A percentile compares a stretch with the other conserved stretches of the same genome.
Conservation (phyloP, 768 basidiomycete species). For the Podaxis sp. region DNA sequence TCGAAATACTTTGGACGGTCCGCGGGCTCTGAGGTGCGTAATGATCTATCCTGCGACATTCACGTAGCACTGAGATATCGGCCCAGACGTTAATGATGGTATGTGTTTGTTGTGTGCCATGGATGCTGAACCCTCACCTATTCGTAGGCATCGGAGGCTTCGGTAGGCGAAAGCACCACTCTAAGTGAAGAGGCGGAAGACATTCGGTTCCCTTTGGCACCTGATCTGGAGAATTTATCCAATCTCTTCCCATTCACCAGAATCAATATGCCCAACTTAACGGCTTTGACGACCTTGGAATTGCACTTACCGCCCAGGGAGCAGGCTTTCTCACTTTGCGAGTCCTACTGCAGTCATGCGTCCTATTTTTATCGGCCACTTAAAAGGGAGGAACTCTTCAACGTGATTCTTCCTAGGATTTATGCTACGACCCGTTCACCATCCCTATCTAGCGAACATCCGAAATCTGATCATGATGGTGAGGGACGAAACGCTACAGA, state of each 20-base stretch:
- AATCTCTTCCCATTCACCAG: constrained; percentile 38
- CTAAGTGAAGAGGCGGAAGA: constrained; percentile 1
- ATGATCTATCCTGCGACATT: neutral
- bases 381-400: constrained; percentile 42
- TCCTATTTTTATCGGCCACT: constrained; percentile 48
- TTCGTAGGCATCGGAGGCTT: constrained; percentile 25
- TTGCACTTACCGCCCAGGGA: constrained; percentile 40
- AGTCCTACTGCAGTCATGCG: constrained; percentile 41
- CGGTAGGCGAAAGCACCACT: constrained; percentile 3
- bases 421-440: constrained; percentile 26
- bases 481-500: neutral
- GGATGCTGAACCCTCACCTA: constrained; percentile 13
- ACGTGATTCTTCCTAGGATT: constrained; percentile 32
- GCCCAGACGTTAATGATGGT: constrained; percentile 39
- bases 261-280: constrained; percentile 23
- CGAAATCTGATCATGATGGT: neutral
- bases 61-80: neutral
- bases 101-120: neutral
- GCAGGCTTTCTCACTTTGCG: constrained; percentile 34
- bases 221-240: constrained; percentile 32
- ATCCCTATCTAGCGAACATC: constrained; percentile 6
- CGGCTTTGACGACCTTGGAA: constrained; percentile 30
- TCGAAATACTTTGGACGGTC: constrained; percentile 63
- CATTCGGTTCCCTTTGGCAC: constrained; percentile 14
- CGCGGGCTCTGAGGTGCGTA: constrained; percentile 54